Evolutionary conservation across 164 flowering plant genomes (phyloP), one percentile per base, ranked within the genome.

Genomic region (Magnolia officinalis): DNA sequence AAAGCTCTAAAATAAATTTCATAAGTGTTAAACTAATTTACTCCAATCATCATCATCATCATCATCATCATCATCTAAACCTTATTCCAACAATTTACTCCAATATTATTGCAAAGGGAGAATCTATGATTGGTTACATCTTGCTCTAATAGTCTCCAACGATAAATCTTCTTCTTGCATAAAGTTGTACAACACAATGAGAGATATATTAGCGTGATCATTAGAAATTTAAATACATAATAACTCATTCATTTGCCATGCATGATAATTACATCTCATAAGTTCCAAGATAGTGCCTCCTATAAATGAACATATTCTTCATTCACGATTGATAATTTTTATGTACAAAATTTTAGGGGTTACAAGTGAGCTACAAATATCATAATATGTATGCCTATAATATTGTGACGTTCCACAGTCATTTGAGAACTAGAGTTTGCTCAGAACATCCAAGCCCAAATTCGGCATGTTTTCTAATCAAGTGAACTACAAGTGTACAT

Each of bases 131-230:
- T 18, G 45, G 55, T 49, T 87, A 93, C 98, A 86, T 90, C 94
- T 88, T 77, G 90, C 88, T 66, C 90, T 88, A 23, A 92, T 87
- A 21, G 91, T 82, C 78, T 91, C 93, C 85, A 91, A 71, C 55
- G 86, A 82, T 29, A 66, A 63, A 80, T 90, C 90, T 78, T 90
- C 94, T 73, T 88, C 93, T 74, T 75, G 91, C 71, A 80, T 23
- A 81, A 82, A 83, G 77, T 81, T 87, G 92, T 91, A 87, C 50
- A 77, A 19, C 67, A 83, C 23, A 61, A 69, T 5, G 45, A 74
- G 61, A 49, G 23, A 75, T 51, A 21, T 45, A 14, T 67, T 49
- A 49, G 26, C 61, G 16, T 8, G 50, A 49, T 9, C 20, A 49
- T 37, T 6, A 24, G 7, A 24, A 52, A 13, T 2, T 19, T 1